phyloP scores from a whole-genome alignment of 2,329 filamentous ascomycete genomes.

The Alternaria sp. region DNA sequence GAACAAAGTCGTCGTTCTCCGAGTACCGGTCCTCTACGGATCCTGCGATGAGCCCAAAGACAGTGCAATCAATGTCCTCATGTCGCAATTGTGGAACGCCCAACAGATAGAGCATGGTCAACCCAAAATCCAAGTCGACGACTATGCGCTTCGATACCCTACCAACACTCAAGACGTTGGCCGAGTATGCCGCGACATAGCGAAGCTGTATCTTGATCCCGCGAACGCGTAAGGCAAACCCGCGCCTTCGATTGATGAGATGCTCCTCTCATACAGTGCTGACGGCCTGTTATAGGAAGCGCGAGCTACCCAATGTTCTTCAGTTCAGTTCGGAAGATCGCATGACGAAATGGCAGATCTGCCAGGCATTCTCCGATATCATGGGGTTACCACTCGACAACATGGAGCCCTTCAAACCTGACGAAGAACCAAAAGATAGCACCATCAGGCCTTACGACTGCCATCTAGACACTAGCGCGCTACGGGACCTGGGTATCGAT shows the following conservation, averaged over 20 bases:
- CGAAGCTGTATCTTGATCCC: conserved; percentile 65
- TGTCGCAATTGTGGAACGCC: conserved; percentile 77
- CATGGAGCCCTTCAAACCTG: conserved; percentile 64
- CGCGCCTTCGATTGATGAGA: not conserved
- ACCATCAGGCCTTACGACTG: conserved; percentile 87
- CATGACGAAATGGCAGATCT: conserved; percentile 91
- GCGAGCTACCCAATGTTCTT: conserved; percentile 70
- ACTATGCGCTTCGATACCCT: conserved; percentile 84
- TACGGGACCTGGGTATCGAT: conserved; percentile 77
- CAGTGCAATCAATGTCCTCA: conserved; percentile 81
- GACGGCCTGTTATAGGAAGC: conserved; percentile 22
- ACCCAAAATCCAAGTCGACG: conserved; percentile 74
- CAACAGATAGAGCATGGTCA: conserved; percentile 62
- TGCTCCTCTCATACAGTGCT: not conserved
- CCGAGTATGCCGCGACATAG: conserved; percentile 77
- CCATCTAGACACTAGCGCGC: conserved; percentile 77
- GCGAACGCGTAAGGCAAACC: conserved; percentile 34
- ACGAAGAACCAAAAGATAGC: conserved; percentile 71
- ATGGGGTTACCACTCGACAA: conserved; percentile 74
- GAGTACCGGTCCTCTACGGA: conserved; percentile 86
- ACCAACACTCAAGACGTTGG: conserved; percentile 89
- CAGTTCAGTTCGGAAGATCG: conserved; percentile 88
- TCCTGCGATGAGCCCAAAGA: conserved; percentile 70
- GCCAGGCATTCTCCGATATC: conserved; percentile 76
- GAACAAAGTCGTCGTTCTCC: conserved; percentile 65